Evolutionary conservation across 805 yeast genomes (phyloP).

Genomic region (Saccharomycopsis sp.): DNA sequence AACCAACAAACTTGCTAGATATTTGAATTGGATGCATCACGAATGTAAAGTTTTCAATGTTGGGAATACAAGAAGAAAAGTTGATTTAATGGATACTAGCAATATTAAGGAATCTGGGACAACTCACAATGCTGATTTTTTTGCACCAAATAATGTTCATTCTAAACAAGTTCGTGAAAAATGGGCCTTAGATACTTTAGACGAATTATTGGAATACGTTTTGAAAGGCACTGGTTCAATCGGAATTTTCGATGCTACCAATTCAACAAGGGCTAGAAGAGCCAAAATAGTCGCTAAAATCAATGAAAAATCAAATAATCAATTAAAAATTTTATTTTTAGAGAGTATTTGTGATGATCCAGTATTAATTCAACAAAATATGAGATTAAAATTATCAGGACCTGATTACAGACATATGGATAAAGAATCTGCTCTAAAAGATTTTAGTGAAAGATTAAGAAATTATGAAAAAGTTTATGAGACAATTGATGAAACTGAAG

Average conservation of each 20-base stretch:
- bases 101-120: no score
- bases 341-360: slow-evolving; percentile 85
- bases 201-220: slow-evolving; percentile 71
- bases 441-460: slow-evolving; percentile 67
- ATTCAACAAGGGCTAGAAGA: slow-evolving; percentile 60
- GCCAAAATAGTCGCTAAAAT: slow-evolving; percentile 30
- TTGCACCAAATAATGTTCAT: slow-evolving; percentile 65
- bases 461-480: slow-evolving; percentile 88
- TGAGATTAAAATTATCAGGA: slow-evolving; percentile 76
- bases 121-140: slow-evolving; percentile 72
- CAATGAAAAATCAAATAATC: slow-evolving; percentile 33
- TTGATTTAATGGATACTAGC: slow-evolving; percentile 35
- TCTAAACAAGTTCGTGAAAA: slow-evolving; percentile 65
- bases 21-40: slow-evolving; percentile 89
- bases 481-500: slow-evolving; percentile 76
- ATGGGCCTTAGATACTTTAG: slow-evolving; percentile 95
- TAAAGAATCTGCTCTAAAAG: slow-evolving; percentile 55
- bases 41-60: slow-evolving; percentile 88
- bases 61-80: slow-evolving; percentile 79
- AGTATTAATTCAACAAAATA: slow-evolving; percentile 69
- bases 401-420: slow-evolving; percentile 90
- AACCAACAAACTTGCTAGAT: slow-evolving; percentile 83
- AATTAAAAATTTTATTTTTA: slow-evolving; percentile 68
- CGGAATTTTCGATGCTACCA: slow-evolving; percentile 85
- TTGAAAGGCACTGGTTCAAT: slow-evolving; percentile 78